phyloP scores from a whole-genome alignment of 768 basidiomycete species.

The Infundibulicybe gibba region DNA sequence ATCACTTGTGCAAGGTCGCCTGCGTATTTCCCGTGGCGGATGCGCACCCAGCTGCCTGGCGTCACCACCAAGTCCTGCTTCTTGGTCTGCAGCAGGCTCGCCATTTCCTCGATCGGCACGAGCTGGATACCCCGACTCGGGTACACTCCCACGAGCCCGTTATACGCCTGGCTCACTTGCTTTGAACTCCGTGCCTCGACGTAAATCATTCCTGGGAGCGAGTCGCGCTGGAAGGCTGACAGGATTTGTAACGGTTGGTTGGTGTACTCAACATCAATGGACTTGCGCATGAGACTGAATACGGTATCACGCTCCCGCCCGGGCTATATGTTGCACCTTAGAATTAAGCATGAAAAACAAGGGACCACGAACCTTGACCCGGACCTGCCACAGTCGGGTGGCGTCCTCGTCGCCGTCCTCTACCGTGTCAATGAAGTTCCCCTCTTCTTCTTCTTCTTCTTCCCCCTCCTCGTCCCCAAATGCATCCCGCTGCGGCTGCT shows the following conservation, averaged over 20 bases:
- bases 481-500: conserved; percentile 16
- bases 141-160: conserved; percentile 92
- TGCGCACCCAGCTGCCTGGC: conserved; percentile 92
- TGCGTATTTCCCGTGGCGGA: conserved; percentile 89
- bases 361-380: conserved; percentile 69
- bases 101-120: conserved; percentile 98
- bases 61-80: conserved; percentile 85
- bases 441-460: conserved; percentile 46
- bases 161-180: conserved; percentile 80
- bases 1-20: conserved; percentile 95
- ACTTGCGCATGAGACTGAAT: conserved; percentile 92
- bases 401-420: conserved; percentile 69
- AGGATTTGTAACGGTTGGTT: conserved; percentile 80
- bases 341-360: neutral
- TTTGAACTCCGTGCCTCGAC: conserved; percentile 89
- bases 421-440: conserved; percentile 65
- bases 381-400: conserved; percentile 77
- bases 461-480: conserved; percentile 35
- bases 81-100: conserved; percentile 91
- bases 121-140: conserved; percentile 75
- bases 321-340: conserved; percentile 40
- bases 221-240: conserved; percentile 95
- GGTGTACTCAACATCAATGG: conserved; percentile 78
- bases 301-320: conserved; percentile 93
- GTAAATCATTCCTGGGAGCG: conserved; percentile 93